Evolutionary conservation across 225 moss, liverwort and hornwort genomes (phyloP), one percentile per base, ranked within the genome.

Genomic region (Takakia lepidozioides): DNA sequence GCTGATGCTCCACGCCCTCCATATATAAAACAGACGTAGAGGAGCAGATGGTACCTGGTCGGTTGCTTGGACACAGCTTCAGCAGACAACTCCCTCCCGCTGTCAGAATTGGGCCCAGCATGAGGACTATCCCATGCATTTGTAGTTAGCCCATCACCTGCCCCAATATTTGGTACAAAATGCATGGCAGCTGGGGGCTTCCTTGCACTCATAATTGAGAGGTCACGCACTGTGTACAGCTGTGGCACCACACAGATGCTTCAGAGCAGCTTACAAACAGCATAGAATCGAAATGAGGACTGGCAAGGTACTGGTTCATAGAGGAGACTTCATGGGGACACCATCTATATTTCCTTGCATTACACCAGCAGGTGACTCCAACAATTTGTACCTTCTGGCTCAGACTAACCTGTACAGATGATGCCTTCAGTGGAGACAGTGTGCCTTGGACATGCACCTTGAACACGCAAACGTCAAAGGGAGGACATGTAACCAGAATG

Each of bases 141-240:
- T 64, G 75, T 62, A 29, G 70, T 60, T 52, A 79, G 70, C 43
- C 70, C 70, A 62, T 72, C 76, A 57, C 82, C 80, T 42, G 82
- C 63, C 28, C 72, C 76, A 57, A 78, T 60, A 48, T 84, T 95
- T 57, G 90, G 90, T 60, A 95, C 68, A 57, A 95, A 90, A 59
- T 87, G 90, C 95, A 95, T 95, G 26, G 87, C 95, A 44, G 80
- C 41, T 38, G 95, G 95, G 34, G 90, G 71, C 55, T 95, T 95
- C 60, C 95, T 79, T 16, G 87, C 84, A 69, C 86, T 95, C 95
- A 95, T 90, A 24, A 95, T 95, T 36, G 95, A 95, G 45, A 95
- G 95, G 57, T 95, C 95, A 52, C 95, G 79, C 41, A 95, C 95
- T 43, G 86, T 90, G 47, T 75, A 82, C 64, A 95, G 82, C 95